Evolutionary conservation across 2,329 filamentous ascomycete species (phyloP), one percentile per base, ranked within the genome.

Genomic region (Endothia cerciana): DNA sequence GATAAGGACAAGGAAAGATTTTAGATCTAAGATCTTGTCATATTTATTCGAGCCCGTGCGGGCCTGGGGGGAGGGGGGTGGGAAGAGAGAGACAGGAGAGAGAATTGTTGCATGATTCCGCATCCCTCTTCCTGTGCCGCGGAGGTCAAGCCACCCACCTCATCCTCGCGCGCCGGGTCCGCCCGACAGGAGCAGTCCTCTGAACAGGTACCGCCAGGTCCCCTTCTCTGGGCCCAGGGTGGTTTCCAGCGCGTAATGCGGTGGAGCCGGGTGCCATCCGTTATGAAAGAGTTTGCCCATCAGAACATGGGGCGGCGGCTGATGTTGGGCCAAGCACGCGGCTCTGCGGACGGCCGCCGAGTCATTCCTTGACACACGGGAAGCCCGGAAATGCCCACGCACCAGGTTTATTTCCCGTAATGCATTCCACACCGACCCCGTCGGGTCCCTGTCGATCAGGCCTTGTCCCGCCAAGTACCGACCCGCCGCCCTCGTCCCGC

Each of bases 1-100:
- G 55, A 58, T 58, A 58, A 68, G 62, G 61, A 57, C 45, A 36
- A 33, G 41, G 17, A 61, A 57, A 59, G 19, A 43, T 36, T 25
- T 67, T 68, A 68, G 66, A 68, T 68, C 62, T 58, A 68, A 68
- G 63, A 68, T 68, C 63, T 68, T 68, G 66, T 68, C 66, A 68
- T 64, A 57, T 36, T 38, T 63, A 65, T 62, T 62, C 51, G 63
- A 25, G 59, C 19, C 10, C 43, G 43, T 38, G 47, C n/a, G 22
- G 19, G 33, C 43, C 40, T n/a, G n/a, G 19, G 45, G 30, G 59
- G 5, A 28, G 8, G 30, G 1, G 33, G 19, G 22, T 3, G n/a
- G 6, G 6, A 25, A 47, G 25, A 58, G 13, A 47, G 6, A 17
- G 43, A 45, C 15, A 60, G 53, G n/a, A 55, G 11, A 1, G n/a